Evolutionary conservation across 495 filamentous ascomycete genomes (phyloP), one percentile per base, ranked within the genome.

Genomic region (Tetracladium setigerum): DNA sequence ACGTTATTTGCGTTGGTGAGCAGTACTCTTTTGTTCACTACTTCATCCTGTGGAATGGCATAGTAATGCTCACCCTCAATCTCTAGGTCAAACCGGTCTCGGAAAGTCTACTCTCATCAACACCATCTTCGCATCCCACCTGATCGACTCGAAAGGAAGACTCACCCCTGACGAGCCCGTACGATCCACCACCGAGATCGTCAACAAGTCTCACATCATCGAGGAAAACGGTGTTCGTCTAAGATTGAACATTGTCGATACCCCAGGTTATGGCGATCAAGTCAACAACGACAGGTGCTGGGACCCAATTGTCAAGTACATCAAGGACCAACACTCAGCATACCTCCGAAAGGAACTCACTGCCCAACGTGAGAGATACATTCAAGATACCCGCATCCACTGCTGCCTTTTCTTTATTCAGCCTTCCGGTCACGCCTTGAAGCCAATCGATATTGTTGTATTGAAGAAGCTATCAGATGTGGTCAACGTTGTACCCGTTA

Each of bases 361-460:
- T n/a, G 92, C 92, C 55, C 94, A 99, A 76, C 86, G 92, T 67
- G 92, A 99, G 67, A 87, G 92, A 55, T 97, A 99, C 65, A 95
- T 99, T 56, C 90, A 95, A 71, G 92, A 99, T 68, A 97, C 92
- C 55, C 85, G 92, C 50, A 95, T 99, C 57, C 92, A 99, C 77
- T 97, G 92, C 81, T 99, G 92, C 69, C 74, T 99, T 46, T 99
- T 97, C 79, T 99, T 99, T 81, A 99, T 99, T 62, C 91, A 95
- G 68, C 92, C 92, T 10, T 95, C 89, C 6, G 92, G 92, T 32
- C 92, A 99, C 74, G 89, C 92, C 62, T 84, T 78, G 64, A 99
- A 99, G 73, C 92, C 92, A 16, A 99, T 99, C 62, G 92, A 99
- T 68, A 99, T 99, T 58, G 92, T 99, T 47, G 92, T 99, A 41